A percentile compares a stretch with the other conserved stretches of the same genome.
Conservation (phyloP, 306 rosid species). For the Arachis hypogaea region DNA sequence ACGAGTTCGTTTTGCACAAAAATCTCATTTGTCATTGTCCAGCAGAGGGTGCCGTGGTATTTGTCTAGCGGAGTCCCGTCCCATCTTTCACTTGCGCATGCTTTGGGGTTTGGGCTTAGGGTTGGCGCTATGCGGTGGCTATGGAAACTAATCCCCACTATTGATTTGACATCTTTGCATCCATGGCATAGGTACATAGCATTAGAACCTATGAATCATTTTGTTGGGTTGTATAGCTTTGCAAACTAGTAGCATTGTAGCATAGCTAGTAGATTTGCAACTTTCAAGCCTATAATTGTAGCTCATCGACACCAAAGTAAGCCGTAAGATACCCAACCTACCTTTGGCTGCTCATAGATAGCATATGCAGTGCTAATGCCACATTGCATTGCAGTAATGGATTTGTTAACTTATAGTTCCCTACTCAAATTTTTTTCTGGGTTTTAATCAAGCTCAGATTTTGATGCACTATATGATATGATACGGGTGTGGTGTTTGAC, state of each 20-base stretch:
- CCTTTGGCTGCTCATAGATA: background rate
- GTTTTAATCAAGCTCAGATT: slow-evolving; percentile 23
- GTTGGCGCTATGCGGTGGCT: background rate
- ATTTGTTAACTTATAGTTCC: background rate
- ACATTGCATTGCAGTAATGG: background rate
- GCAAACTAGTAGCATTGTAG: background rate
- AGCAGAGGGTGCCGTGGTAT: slow-evolving; percentile 36
- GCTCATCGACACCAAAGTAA: background rate
- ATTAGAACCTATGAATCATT: background rate
- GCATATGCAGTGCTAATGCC: background rate
- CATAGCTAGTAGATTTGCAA: slow-evolving; percentile 20
- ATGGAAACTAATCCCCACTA: background rate
- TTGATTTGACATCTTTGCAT: slow-evolving; percentile 30
- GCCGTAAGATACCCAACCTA: background rate
- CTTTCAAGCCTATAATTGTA: background rate
- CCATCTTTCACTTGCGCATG: slow-evolving; percentile 41
- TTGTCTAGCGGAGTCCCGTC: slow-evolving; percentile 35
- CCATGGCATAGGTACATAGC: background rate
- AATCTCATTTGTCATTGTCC: slow-evolving; percentile 45
- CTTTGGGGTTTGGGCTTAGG: slow-evolving; percentile 14
- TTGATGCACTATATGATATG: slow-evolving; percentile 40
- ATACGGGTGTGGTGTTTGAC: slow-evolving; percentile 53
- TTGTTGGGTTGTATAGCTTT: background rate
- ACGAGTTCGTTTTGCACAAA: slow-evolving; percentile 34
- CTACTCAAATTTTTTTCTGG: background rate